Evolutionary conservation across 2,329 filamentous ascomycete species (phyloP).

Genomic region (Myriosclerotinia curreyana): DNA sequence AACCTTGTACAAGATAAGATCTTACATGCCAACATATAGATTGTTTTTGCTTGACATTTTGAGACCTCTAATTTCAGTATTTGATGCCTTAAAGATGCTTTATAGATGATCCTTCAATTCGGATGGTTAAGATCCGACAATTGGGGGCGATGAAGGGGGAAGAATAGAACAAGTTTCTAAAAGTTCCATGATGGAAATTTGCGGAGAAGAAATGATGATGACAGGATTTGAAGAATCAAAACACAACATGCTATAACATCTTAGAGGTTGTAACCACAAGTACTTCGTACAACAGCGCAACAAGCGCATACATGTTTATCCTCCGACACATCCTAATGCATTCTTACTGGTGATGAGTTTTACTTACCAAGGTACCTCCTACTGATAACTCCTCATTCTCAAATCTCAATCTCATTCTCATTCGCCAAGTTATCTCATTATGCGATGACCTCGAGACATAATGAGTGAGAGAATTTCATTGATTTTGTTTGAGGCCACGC

Average conservation of each 20-base stretch:
- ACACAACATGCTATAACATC: constrained; percentile 15
- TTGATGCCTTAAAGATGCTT: background rate
- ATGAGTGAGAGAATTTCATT: constrained; percentile 13
- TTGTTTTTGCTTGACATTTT: background rate
- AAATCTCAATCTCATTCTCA: no score
- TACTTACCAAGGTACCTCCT: background rate
- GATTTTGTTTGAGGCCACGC: constrained; percentile 15
- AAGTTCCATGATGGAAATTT: constrained; percentile 17
- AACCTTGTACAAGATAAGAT: background rate
- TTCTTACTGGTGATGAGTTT: constrained; percentile 1
- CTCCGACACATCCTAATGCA: background rate
- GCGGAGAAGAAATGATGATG: constrained; percentile 12
- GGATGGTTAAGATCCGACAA: constrained; percentile 8
- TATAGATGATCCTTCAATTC: background rate
- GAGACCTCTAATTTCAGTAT: background rate
- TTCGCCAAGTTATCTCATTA: background rate
- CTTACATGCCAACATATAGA: background rate
- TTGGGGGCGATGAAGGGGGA: background rate
- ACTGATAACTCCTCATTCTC: background rate
- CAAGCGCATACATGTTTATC: constrained; percentile 7
- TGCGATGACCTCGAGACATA: constrained; percentile 21
- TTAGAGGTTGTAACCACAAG: background rate
- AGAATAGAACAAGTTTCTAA: constrained; percentile 22
- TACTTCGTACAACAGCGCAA: constrained; percentile 17
- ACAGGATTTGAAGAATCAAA: constrained; percentile 9